A percentile compares a stretch with the other conserved stretches of the same genome.
Conservation (phyloP, 106 monocot species). For the Phalaenopsis aphrodite region DNA sequence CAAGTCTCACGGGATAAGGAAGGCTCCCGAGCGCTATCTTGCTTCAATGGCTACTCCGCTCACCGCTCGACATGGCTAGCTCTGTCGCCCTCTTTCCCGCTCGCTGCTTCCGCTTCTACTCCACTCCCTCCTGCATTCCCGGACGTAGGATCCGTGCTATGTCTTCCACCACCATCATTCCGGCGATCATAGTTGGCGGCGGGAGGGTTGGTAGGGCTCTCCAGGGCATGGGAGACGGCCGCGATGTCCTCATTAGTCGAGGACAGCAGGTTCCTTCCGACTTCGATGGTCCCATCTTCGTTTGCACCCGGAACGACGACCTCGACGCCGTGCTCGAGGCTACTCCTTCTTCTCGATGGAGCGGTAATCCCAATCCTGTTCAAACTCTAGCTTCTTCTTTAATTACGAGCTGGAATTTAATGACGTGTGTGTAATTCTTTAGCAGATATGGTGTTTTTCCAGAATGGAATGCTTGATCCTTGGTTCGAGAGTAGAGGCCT, state of each 20-base stretch:
- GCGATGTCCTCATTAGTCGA: conserved; percentile 62
- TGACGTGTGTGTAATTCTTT: conserved; percentile 8
- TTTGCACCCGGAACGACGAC: conserved; percentile 96
- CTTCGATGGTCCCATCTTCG: conserved; percentile 69
- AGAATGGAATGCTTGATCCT: conserved; percentile 98
- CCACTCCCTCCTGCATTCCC: not conserved
- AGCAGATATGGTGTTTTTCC: conserved; percentile 99
- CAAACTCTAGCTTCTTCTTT: not conserved
- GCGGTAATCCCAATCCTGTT: conserved; percentile 27
- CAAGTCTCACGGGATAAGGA: not conserved
- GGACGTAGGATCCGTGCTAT: conserved; percentile 3
- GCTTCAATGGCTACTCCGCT: not conserved
- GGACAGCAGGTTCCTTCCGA: conserved; percentile 51
- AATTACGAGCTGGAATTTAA: not conserved
- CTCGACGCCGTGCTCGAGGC: conserved; percentile 77
- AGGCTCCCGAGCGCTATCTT: too few relatives aligned
- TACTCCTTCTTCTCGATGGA: conserved; percentile 65
- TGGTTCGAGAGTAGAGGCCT: conserved; percentile 90
- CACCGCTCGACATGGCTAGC: not conserved
- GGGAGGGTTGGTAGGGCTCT: conserved; percentile 61
- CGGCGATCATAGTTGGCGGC: conserved; percentile 79
- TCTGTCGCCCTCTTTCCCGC: not conserved
- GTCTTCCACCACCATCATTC: conserved; percentile 19
- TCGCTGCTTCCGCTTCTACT: not conserved
- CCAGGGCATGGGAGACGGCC: conserved; percentile 41